These are phyloP conservation scores for Butyriboletus loyo DNA, from an alignment of 768 basidiomycete species.

Conservation along the genomic window DNA sequence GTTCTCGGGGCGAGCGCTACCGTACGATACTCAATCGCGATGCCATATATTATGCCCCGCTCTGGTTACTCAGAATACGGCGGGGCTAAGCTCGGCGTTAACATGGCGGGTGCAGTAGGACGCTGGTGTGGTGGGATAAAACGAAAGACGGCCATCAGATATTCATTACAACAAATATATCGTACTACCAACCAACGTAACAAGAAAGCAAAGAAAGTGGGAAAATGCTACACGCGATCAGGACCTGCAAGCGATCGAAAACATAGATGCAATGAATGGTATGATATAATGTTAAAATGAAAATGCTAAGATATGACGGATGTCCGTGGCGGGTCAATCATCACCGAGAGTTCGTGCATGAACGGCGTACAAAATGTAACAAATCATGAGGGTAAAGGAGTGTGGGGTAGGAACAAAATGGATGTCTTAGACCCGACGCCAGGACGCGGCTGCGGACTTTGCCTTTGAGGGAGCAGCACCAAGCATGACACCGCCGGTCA, in stretches of 20 bases:
- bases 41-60: neutral
- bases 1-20: neutral
- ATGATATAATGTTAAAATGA: slow-evolving; percentile 32
- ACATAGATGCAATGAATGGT: slow-evolving; percentile 28
- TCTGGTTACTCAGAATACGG: no score
- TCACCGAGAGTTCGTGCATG: slow-evolving; percentile 26
- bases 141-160: neutral
- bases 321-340: slow-evolving; percentile 28
- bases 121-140: neutral
- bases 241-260: slow-evolving; percentile 22
- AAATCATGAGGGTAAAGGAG: slow-evolving; percentile 25
- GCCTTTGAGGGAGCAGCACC: slow-evolving; percentile 44
- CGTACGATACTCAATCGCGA: neutral
- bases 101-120: neutral
- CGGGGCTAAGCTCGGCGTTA: neutral
- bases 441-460: slow-evolving; percentile 40
- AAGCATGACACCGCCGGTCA: slow-evolving; percentile 87
- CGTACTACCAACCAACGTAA: slow-evolving; percentile 14
- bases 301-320: slow-evolving; percentile 29
- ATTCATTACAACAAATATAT: slow-evolving; percentile 33
- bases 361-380: slow-evolving; percentile 22
- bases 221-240: slow-evolving; percentile 31
- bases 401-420: slow-evolving; percentile 13
- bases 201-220: slow-evolving; percentile 25
- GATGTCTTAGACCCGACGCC: slow-evolving; percentile 53